A percentile compares a stretch with the other conserved stretches of the same genome.
Evolutionary conservation across 331 rosid species (phyloP).

Genomic region (Cydonia oblonga): DNA sequence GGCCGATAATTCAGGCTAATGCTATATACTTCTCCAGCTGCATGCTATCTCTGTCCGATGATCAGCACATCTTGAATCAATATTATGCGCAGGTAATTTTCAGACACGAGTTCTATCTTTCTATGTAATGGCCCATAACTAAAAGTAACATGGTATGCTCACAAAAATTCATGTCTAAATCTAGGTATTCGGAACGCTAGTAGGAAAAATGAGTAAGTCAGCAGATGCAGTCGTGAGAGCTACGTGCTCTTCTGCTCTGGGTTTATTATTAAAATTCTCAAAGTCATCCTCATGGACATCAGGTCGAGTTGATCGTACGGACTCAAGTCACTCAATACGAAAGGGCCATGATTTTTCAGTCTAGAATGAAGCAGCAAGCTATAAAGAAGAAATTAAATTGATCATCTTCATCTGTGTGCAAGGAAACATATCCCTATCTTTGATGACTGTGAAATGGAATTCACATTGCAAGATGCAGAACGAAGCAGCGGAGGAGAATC

Average conservation of each 20-base stretch:
- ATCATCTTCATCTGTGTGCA: slow-evolving; percentile 1
- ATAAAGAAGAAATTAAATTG: neutral
- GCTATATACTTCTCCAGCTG: slow-evolving; percentile 82
- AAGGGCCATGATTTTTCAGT: too few relatives aligned
- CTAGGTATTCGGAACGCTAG: slow-evolving; percentile 67
- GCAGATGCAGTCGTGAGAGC: slow-evolving; percentile 81
- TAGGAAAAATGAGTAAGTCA: slow-evolving; percentile 69
- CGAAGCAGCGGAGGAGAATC: neutral
- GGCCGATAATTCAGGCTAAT: slow-evolving; percentile 93
- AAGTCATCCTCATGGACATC: slow-evolving; percentile 53
- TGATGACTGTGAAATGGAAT: neutral
- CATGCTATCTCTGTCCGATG: slow-evolving; percentile 64
- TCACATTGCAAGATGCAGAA: neutral
- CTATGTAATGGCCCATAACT: neutral
- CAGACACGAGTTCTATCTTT: slow-evolving; percentile 2
- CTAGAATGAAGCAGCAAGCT: neutral
- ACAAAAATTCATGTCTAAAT: slow-evolving; percentile 12
- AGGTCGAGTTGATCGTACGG: slow-evolving; percentile 37
- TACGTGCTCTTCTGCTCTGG: slow-evolving; percentile 73
- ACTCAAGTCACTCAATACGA: slow-evolving; percentile 10
- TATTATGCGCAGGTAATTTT: slow-evolving; percentile 62
- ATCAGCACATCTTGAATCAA: slow-evolving; percentile 63
- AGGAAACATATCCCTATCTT: neutral
- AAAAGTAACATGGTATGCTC: slow-evolving; percentile 2
- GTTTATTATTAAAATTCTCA: slow-evolving; percentile 67